Evolutionary conservation across 192 early-diverging fungal species (phyloP), one percentile per base, ranked within the genome.

Genomic region (Coemansia javaensis): DNA sequence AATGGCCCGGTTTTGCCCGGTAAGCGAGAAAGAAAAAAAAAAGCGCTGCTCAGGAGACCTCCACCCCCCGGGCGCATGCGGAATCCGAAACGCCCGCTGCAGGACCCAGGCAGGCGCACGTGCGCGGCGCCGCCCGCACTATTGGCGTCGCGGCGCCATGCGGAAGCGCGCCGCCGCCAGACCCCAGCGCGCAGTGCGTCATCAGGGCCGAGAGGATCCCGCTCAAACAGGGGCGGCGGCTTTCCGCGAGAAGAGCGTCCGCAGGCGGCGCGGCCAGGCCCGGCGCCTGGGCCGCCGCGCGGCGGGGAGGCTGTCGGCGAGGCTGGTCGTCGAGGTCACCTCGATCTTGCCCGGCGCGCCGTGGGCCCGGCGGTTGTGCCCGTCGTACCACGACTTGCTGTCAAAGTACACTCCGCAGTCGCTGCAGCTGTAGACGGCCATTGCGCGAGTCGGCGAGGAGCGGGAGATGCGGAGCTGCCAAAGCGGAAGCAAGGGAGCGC

Each of bases 311-410:
- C 24, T 24, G 23, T 52, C 40, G 8, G 32, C 31, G 16, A 41
- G 24, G 10, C 30, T 30, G 0, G 56, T 49, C 0, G 31, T 43
- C 0, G 55, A 52, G 22, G 30, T 45, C 23, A 44, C 40, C 9
- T 30, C 45, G 17, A 40, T 38, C 28, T 50, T 51, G 4, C 28
- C 40, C 13, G 46, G n/a, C n/a, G 12, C 15, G 0, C 37, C 35
- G 21, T 66, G 64, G 1, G 45, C 36, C 5, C 41, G 21, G 13
- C 42, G 46, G 30, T 54, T 11, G 32, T 66, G 64, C 27, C 51
- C 52, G 1, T 44, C 39, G 32, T 66, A 66, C 64, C 64, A 66
- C 4, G 14, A 22, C 24, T 54, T 59, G 42, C 57, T 58, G 30
- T 66, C 64, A 27, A 59, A 66, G 5, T 44, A 40, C 0, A 59